Evolutionary conservation across 352 stramenopile genomes (phyloP).

Genomic region (Peronospora belbahrii): DNA sequence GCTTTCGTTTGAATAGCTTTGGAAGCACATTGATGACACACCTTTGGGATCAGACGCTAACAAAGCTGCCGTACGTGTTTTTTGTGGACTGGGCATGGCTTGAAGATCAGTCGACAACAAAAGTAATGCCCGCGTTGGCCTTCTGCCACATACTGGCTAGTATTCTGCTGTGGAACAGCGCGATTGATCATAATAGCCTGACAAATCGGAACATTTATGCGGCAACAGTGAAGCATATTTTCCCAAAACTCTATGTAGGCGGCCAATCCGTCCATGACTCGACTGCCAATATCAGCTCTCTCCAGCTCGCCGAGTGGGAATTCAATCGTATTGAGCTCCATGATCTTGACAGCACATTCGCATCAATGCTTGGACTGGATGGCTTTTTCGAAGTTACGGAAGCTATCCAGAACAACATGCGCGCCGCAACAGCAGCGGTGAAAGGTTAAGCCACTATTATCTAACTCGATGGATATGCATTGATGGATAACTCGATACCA

Average conservation of each 20-base stretch:
- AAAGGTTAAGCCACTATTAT: not conserved
- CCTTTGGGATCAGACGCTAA: conserved; percentile 41
- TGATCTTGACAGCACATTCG: conserved; percentile 26
- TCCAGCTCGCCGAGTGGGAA: conserved; percentile 20
- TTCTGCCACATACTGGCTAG: conserved; percentile 45
- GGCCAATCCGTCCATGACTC: conserved; percentile 5
- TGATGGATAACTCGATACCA: no score
- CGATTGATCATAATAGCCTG: conserved; percentile 22
- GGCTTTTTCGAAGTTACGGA: conserved; percentile 30
- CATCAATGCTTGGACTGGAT: conserved; percentile 20
- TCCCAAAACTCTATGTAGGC: conserved; percentile 18
- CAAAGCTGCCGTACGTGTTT: conserved; percentile 45
- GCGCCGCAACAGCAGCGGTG: not conserved
- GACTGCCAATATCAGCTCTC: not conserved
- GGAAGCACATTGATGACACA: conserved; percentile 29
- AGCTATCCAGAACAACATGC: conserved; percentile 27
- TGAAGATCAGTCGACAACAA: conserved; percentile 35
- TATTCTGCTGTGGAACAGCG: conserved; percentile 40
- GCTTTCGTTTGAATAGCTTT: conserved; percentile 40
- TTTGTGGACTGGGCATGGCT: conserved; percentile 68
- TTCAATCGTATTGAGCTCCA: conserved; percentile 21
- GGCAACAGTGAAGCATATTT: conserved; percentile 18
- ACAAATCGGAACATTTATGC: conserved; percentile 24
- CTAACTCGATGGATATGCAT: conserved; percentile 12
- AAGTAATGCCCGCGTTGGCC: conserved; percentile 33